These are phyloP conservation scores for Coriolopsis trogii DNA, from an alignment of 1,284 basidiomycete genomes.

Conservation along the genomic window DNA sequence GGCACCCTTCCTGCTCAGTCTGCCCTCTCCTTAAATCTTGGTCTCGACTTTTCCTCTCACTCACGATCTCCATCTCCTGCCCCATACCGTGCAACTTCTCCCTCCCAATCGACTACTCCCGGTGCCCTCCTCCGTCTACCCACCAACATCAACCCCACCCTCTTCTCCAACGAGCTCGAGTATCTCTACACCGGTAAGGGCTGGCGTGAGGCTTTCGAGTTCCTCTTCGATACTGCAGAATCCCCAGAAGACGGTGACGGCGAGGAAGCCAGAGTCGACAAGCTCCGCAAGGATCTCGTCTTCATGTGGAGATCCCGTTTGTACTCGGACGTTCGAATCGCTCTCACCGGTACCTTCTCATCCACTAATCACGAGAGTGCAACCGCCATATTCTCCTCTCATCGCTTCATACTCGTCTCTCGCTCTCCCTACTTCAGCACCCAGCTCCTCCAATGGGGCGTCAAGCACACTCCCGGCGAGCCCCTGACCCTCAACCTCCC, in stretches of 20 bases:
- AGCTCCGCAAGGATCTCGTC: slow-evolving; percentile 87
- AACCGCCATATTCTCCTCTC: slow-evolving; percentile 86
- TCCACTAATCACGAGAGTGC: slow-evolving; percentile 65
- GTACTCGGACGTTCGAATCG: slow-evolving; percentile 87
- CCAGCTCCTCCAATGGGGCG: slow-evolving; percentile 65
- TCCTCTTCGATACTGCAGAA: slow-evolving; percentile 79
- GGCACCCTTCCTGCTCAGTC: slow-evolving; percentile 59
- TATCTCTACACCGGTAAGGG: slow-evolving; percentile 90
- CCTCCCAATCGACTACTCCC: slow-evolving; percentile 46
- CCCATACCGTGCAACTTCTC: slow-evolving; percentile 41
- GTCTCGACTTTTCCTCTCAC: slow-evolving; percentile 45
- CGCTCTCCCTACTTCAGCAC: slow-evolving; percentile 88
- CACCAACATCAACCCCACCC: slow-evolving; percentile 70
- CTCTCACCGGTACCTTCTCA: slow-evolving; percentile 67
- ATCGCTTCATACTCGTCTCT: slow-evolving; percentile 91
- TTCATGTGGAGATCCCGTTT: slow-evolving; percentile 96
- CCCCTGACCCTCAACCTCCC: slow-evolving; percentile 72
- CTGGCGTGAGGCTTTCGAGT: slow-evolving; percentile 87
- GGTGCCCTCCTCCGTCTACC: slow-evolving; percentile 56
- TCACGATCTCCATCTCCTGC: slow-evolving; percentile 63
- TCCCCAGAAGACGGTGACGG: slow-evolving; percentile 53
- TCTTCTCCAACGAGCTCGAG: slow-evolving; percentile 88
- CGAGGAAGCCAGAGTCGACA: slow-evolving; percentile 80
- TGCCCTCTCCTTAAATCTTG: slow-evolving; percentile 58
- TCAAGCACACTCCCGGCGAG: slow-evolving; percentile 43